A percentile compares a stretch with the other conserved stretches of the same genome.
phyloP scores from a whole-genome alignment of 192 early-diverging fungal species.

The Powellomyces hirtus region DNA sequence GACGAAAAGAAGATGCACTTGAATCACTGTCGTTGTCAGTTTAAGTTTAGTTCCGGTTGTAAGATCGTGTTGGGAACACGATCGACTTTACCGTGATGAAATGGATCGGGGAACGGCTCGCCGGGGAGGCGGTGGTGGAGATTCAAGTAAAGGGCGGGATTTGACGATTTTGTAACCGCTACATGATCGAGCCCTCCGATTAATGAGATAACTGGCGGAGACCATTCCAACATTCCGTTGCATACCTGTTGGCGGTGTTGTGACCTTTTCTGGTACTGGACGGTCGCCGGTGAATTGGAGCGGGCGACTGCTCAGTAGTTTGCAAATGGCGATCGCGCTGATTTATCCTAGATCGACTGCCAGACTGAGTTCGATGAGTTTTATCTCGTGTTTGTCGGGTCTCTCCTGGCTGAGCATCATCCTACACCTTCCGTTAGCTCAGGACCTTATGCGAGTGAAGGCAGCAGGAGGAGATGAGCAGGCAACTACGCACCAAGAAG shows the following conservation, averaged over 20 bases:
- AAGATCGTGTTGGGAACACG: too few species aligned
- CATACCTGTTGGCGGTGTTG: too few species aligned
- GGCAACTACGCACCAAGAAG: not conserved
- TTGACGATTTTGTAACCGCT: conserved; percentile 1
- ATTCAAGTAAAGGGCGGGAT: conserved; percentile 1
- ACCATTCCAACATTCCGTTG: too few species aligned
- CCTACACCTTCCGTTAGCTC: too few species aligned
- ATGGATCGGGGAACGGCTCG: not conserved
- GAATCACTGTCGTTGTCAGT: not conserved
- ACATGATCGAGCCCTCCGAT: too few species aligned
- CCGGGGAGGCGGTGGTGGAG: not conserved
- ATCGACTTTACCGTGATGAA: too few species aligned
- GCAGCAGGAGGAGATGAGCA: not conserved
- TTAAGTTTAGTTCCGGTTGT: too few species aligned
- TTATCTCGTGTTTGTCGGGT: not conserved
- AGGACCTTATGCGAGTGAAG: not conserved
- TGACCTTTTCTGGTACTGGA: not conserved
- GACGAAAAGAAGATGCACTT: conserved; percentile 21
- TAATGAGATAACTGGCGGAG: too few species aligned
- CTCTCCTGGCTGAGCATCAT: not conserved
- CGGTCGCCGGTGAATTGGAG: not conserved
- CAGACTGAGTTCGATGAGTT: not conserved
- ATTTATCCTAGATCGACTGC: not conserved
- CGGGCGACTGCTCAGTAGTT: not conserved
- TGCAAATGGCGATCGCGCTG: not conserved